These are phyloP conservation scores for Colletotrichum plurivorum DNA, from an alignment of 2,329 filamentous ascomycete genomes.

Conservation along the genomic window DNA sequence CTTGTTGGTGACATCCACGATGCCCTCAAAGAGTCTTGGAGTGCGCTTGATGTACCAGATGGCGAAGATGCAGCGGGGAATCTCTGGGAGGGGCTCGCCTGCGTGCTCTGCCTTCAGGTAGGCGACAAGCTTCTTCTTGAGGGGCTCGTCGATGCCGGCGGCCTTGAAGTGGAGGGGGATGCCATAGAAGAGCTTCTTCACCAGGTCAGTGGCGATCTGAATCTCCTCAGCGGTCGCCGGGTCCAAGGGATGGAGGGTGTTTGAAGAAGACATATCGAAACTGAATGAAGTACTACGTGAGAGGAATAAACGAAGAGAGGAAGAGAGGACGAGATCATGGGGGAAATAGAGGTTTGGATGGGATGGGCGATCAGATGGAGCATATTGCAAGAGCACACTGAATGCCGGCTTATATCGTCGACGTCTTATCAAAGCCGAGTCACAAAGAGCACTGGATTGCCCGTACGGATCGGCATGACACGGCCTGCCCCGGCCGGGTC, in stretches of 20 bases:
- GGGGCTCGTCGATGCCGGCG: slow-evolving; percentile 14
- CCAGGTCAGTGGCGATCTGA: background rate
- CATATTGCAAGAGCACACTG: background rate
- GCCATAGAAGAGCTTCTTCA: slow-evolving; percentile 11
- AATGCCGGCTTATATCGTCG: slow-evolving; percentile 5
- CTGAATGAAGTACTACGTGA: background rate
- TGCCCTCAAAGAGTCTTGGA: slow-evolving; percentile 3
- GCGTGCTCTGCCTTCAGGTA: slow-evolving; percentile 21
- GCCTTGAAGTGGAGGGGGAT: slow-evolving; percentile 23
- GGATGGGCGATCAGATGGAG: too few relatives aligned
- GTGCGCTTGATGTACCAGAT: slow-evolving; percentile 20
- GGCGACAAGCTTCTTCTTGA: slow-evolving; percentile 12
- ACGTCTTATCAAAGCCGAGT: slow-evolving; percentile 5
- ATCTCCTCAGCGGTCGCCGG: slow-evolving; percentile 18
- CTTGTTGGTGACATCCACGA: slow-evolving; percentile 16
- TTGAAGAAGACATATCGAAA: slow-evolving; percentile 1
- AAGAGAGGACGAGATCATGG: background rate
- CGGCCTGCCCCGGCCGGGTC: slow-evolving; percentile 16
- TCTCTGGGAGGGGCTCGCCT: background rate
- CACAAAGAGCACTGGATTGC: background rate
- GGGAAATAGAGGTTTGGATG: background rate
- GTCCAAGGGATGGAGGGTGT: slow-evolving; percentile 9
- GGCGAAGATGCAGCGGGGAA: slow-evolving; percentile 13
- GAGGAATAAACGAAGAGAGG: background rate
- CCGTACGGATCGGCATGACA: slow-evolving; percentile 12